Evolutionary conservation across 1,139 yeast genomes (phyloP).

Genomic region (Suhomyces kunorum): DNA sequence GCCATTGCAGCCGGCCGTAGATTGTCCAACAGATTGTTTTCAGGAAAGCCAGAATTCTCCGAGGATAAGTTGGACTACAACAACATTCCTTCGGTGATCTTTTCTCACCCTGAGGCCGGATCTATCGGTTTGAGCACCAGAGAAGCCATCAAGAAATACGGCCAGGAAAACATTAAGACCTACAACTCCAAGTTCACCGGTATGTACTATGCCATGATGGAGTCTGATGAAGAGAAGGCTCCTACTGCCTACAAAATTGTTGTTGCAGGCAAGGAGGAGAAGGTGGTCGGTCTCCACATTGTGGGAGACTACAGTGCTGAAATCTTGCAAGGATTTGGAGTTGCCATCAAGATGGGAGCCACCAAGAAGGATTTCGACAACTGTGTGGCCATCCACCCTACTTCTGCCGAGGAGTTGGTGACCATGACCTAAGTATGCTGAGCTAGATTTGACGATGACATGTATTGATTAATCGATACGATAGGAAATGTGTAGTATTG

Average conservation of each 20-base stretch:
- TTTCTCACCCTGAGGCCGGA: conserved; percentile 98
- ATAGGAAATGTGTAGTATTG: background rate
- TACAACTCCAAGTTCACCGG: conserved; percentile 83
- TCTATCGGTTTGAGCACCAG: conserved; percentile 82
- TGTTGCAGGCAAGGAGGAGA: conserved; percentile 78
- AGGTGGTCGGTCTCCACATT: conserved; percentile 91
- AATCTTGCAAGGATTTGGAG: conserved; percentile 97
- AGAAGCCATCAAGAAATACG: conserved; percentile 75
- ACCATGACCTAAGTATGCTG: conserved; percentile 58
- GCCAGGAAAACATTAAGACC: conserved; percentile 75
- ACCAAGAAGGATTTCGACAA: conserved; percentile 92
- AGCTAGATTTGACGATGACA: background rate
- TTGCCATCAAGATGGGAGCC: conserved; percentile 97
- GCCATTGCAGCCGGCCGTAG: conserved; percentile 98
- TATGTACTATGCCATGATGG: conserved; percentile 90
- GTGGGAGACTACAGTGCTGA: conserved; percentile 91
- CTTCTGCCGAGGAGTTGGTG: conserved; percentile 96
- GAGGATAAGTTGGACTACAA: conserved; percentile 75
- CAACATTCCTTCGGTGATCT: conserved; percentile 87
- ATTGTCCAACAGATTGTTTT: conserved; percentile 82
- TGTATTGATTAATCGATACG: background rate
- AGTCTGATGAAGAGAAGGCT: conserved; percentile 64
- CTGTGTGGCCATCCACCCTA: conserved; percentile 98
- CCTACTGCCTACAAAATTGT: conserved; percentile 87
- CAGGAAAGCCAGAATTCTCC: conserved; percentile 69